phyloP scores from a whole-genome alignment of 805 yeast genomes.

The Metschnikowia anglica region DNA sequence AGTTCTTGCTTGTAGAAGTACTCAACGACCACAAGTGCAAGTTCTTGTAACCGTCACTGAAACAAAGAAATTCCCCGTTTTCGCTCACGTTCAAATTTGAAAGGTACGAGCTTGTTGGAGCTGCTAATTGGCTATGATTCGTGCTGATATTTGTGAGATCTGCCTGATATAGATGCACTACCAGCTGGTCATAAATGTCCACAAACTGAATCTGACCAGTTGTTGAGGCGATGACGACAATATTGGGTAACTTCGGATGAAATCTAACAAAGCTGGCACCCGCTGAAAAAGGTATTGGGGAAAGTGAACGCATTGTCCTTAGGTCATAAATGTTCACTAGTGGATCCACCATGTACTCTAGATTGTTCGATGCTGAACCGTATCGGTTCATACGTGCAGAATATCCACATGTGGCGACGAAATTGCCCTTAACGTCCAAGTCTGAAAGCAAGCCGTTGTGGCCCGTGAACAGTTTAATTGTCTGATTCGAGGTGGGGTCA shows the following conservation, averaged over 20 bases:
- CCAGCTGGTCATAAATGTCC: constrained; percentile 78
- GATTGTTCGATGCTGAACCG: constrained; percentile 11
- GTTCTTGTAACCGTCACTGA: constrained; percentile 62
- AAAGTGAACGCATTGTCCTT: constrained; percentile 62
- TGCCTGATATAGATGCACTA: constrained; percentile 63
- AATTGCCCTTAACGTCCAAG: constrained; percentile 62
- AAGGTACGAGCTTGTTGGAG: constrained; percentile 29
- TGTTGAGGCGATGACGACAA: constrained; percentile 68
- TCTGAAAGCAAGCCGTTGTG: constrained; percentile 64
- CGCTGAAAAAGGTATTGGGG: constrained; percentile 85
- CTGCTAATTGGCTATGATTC: constrained; percentile 2
- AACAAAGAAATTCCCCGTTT: constrained; percentile 74
- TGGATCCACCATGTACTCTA: constrained; percentile 57
- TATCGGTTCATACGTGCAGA: constrained; percentile 60
- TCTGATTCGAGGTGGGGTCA: constrained; percentile 50
- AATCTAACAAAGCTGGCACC: constrained; percentile 84
- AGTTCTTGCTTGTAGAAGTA: constrained; percentile 27
- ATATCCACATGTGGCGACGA: constrained; percentile 78
- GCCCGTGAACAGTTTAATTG: constrained; percentile 54
- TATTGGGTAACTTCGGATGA: constrained; percentile 84
- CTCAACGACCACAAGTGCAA: constrained; percentile 67
- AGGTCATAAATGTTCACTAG: constrained; percentile 80
- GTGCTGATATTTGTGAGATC: constrained; percentile 37
- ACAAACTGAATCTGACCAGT: constrained; percentile 83
- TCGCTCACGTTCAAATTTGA: constrained; percentile 55